Percentiles rank a stretch among this genome's conserved stretches.
These are phyloP conservation scores for Primulina huaijiensis DNA, from an alignment of 257 asterid species.

Conservation along the genomic window DNA sequence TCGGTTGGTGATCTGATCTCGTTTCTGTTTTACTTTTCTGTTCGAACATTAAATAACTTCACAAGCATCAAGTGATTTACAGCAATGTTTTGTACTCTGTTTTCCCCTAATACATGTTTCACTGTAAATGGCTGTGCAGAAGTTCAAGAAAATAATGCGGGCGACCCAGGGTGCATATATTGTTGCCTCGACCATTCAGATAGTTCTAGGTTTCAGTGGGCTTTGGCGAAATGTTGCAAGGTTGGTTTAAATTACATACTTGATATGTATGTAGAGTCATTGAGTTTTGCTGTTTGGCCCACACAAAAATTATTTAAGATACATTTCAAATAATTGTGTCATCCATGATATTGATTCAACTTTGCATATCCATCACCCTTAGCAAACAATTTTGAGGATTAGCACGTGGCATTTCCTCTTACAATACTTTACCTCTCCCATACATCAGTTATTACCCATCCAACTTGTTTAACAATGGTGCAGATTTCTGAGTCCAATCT, in stretches of 20 bases:
- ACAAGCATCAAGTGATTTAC: constrained; percentile 7
- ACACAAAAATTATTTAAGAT: neutral
- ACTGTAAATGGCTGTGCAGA: constrained; percentile 37
- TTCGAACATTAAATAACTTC: neutral
- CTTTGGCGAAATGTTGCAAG: constrained; percentile 79
- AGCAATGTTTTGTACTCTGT: neutral
- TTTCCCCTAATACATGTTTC: constrained; percentile 1
- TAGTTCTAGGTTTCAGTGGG: constrained; percentile 85
- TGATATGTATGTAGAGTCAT: neutral
- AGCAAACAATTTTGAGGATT: neutral
- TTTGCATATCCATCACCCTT: neutral
- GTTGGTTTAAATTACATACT: constrained; percentile 29
- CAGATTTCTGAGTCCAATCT: constrained; percentile 75
- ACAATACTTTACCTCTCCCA: neutral
- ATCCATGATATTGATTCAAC: neutral
- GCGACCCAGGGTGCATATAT: constrained; percentile 87
- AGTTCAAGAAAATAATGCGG: constrained; percentile 76
- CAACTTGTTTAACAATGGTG: neutral
- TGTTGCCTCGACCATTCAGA: constrained; percentile 77
- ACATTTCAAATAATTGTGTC: neutral
- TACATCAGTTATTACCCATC: constrained; percentile 3
- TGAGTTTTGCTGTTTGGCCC: neutral
- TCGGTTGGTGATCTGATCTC: constrained; percentile 48
- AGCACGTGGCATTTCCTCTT: constrained; percentile 5
- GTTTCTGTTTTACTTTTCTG: neutral